Percentiles rank a stretch among this genome's conserved stretches.
phyloP scores from a whole-genome alignment of 2,329 filamentous ascomycete genomes.

The Curvularia eragrostidis region DNA sequence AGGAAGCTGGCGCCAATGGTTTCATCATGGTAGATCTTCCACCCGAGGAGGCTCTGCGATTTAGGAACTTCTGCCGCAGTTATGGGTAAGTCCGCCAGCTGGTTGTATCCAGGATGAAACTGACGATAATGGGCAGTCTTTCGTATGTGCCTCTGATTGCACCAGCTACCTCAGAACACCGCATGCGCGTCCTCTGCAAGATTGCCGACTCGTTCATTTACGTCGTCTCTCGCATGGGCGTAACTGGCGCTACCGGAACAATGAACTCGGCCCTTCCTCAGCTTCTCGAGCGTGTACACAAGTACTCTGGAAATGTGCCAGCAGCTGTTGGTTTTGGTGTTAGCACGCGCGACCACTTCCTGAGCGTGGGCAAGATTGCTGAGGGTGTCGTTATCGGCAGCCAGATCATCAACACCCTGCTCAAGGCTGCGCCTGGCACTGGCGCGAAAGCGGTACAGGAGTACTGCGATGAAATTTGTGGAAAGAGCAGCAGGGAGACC shows the following conservation, averaged over 20 bases:
- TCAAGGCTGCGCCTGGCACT: slow-evolving; percentile 70
- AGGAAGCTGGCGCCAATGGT: slow-evolving; percentile 85
- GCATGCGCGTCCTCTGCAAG: slow-evolving; percentile 94
- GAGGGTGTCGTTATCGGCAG: slow-evolving; percentile 97
- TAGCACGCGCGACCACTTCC: slow-evolving; percentile 92
- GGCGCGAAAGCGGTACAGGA: slow-evolving; percentile 78
- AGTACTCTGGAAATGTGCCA: slow-evolving; percentile 88
- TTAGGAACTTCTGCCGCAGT: slow-evolving; percentile 81
- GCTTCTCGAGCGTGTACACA: slow-evolving; percentile 83
- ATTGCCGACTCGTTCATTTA: slow-evolving; percentile 99
- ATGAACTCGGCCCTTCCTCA: slow-evolving; percentile 83
- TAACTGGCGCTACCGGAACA: slow-evolving; percentile 86
- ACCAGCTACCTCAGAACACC: slow-evolving; percentile 86
- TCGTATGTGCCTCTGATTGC: slow-evolving; percentile 98
- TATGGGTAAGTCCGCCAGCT: slow-evolving; percentile 65
- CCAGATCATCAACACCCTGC: slow-evolving; percentile 86
- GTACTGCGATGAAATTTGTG: slow-evolving; percentile 79
- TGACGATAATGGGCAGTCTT: slow-evolving; percentile 60
- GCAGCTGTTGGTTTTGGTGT: slow-evolving; percentile 95
- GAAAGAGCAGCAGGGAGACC: slow-evolving; percentile 58
- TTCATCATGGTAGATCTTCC: slow-evolving; percentile 97
- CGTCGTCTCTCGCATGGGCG: slow-evolving; percentile 95
- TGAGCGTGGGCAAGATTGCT: slow-evolving; percentile 80
- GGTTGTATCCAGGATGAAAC: background rate
- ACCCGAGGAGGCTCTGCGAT: slow-evolving; percentile 92